Percentiles rank a stretch among this genome's conserved stretches.
Evolutionary conservation across 176 grass and related monocot species (phyloP).

Genomic region (Carex pumila): DNA sequence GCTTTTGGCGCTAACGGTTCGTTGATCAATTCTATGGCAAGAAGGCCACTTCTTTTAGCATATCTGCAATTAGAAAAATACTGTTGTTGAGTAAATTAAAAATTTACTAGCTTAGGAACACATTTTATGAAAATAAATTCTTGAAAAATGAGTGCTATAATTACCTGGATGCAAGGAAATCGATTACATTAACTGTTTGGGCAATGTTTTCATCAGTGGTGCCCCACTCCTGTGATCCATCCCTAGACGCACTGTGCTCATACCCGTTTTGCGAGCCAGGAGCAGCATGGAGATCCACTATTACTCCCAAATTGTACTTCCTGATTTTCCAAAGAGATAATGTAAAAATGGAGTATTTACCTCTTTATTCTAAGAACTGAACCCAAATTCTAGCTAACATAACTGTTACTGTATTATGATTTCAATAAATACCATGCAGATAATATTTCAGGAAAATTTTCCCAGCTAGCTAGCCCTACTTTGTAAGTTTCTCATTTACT

Average conservation of each 20-base stretch:
- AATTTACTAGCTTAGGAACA: neutral
- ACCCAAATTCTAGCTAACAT: neutral
- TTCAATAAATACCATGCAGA: neutral
- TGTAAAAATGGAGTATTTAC: neutral
- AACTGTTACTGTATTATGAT: neutral
- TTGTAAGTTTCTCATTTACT: neutral
- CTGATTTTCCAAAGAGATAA: slow-evolving; percentile 9
- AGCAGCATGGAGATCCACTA: slow-evolving; percentile 48
- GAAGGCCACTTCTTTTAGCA: slow-evolving; percentile 24
- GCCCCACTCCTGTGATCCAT: slow-evolving; percentile 39
- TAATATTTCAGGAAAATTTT: neutral
- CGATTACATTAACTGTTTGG: slow-evolving; percentile 31
- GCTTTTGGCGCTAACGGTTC: slow-evolving; percentile 39
- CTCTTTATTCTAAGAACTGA: neutral
- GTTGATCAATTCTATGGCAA: slow-evolving; percentile 63
- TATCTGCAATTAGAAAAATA: slow-evolving; percentile 33
- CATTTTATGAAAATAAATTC: neutral
- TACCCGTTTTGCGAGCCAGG: slow-evolving; percentile 42
- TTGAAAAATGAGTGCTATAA: neutral
- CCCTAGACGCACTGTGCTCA: slow-evolving; percentile 37
- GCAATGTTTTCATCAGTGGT: slow-evolving; percentile 30
- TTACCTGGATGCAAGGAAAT: slow-evolving; percentile 29
- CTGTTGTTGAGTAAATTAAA: neutral
- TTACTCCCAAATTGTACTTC: slow-evolving; percentile 44
- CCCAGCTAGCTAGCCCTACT: neutral